Percentiles rank a stretch among this genome's conserved stretches.
Evolutionary conservation across 306 rosid genomes (phyloP).

Genomic region (Crotalaria pallida): DNA sequence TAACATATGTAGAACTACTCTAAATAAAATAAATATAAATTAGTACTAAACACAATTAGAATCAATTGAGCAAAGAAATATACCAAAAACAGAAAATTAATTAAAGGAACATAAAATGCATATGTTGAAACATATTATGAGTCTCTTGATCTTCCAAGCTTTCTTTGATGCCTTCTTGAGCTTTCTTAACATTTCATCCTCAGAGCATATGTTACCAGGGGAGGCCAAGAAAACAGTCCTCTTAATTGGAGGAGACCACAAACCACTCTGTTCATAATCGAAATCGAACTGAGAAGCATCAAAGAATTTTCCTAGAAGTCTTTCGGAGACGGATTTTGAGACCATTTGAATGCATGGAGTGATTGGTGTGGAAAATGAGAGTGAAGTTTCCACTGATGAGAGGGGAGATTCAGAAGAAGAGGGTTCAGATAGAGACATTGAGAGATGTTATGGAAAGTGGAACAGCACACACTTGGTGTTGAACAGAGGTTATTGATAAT

Average conservation of each 20-base stretch:
- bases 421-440: constrained; percentile 24
- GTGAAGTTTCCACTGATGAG: background rate
- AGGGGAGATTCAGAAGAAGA: constrained; percentile 8
- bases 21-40: background rate
- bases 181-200: constrained; percentile 23
- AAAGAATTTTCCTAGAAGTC: constrained; percentile 60
- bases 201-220: constrained; percentile 25
- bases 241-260: constrained; percentile 63
- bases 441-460: background rate
- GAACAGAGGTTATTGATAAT: background rate
- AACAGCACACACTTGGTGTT: background rate
- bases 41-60: background rate
- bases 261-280: constrained; percentile 45
- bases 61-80: background rate
- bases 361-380: background rate
- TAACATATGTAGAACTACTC: background rate
- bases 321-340: constrained; percentile 49
- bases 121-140: constrained; percentile 34
- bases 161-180: constrained; percentile 32
- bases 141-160: constrained; percentile 28
- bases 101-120: background rate
- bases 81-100: background rate
- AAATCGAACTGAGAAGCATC: constrained; percentile 51
- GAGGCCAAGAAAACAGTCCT: constrained; percentile 37
- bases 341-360: constrained; percentile 39